Evolutionary conservation across 345 rosid species (phyloP).

Genomic region (Populus pruinosa): DNA sequence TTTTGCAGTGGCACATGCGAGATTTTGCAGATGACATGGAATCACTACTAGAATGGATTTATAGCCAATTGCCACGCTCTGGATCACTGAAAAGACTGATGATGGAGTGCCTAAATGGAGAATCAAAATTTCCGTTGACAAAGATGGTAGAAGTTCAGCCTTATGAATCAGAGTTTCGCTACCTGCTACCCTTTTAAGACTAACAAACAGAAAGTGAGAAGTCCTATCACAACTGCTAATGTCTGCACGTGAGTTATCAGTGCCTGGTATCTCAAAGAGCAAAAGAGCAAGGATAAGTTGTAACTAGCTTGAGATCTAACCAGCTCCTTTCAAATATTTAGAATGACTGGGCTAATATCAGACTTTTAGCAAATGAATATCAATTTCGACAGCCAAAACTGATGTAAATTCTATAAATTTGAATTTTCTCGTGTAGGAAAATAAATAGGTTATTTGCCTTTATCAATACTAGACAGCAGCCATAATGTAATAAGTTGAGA

Average conservation of each 20-base stretch:
- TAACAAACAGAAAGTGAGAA: background rate
- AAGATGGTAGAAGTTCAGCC: constrained; percentile 71
- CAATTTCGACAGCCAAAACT: background rate
- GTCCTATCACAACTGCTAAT: background rate
- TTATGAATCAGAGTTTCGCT: constrained; percentile 73
- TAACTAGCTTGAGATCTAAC: background rate
- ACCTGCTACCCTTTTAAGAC: constrained; percentile 45
- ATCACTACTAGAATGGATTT: constrained; percentile 83
- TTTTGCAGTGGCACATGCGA: constrained; percentile 83
- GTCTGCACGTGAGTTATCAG: background rate
- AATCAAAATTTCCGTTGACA: constrained; percentile 41
- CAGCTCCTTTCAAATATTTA: background rate
- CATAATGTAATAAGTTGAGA: background rate
- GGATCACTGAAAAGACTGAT: constrained; percentile 56
- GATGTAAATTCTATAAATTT: background rate
- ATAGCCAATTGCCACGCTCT: constrained; percentile 74
- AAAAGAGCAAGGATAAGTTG: too few species aligned
- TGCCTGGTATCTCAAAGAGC: background rate
- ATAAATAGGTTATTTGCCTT: background rate
- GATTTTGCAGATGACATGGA: constrained; percentile 83
- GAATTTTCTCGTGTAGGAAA: background rate
- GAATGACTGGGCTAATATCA: background rate
- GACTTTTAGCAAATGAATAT: background rate
- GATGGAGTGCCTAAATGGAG: constrained; percentile 65
- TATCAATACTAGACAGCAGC: background rate